Base-by-base conservation (phyloP, 768 basidiomycete genomes). In the Dioszegia hungarica region DNA sequence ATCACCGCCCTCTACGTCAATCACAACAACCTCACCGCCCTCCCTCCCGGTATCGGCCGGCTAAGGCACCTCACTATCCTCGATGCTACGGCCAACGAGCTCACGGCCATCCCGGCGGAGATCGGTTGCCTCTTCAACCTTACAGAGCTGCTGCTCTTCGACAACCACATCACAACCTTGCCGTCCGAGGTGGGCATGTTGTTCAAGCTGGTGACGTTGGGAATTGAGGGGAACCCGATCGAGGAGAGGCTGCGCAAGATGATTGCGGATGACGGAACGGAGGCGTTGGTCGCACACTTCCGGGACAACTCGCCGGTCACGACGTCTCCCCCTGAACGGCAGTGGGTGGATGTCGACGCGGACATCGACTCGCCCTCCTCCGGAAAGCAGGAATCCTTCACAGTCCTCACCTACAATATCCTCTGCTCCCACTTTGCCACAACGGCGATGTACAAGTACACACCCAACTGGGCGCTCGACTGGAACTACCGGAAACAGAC, bases 141-240 rank as follows among this genome's bases (percentile, higher is more conserved):
- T 53, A 90, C 89, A 77, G 94, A 99, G 74, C 80, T 99, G 33
- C 89, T 90, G 70, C 79, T 98, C 20, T 99, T 98, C 76, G 95
- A 99, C 80, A 99, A 99, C 77, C 84, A 87, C 66, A 77, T 99
- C n/a, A 79, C 83, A 36, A 86, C 85, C 2, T 81, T 99, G 19
- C 95, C 95, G 1, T 79, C 82, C 0, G 89, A 99, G 72, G 80
- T 95, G 33, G 95, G 95, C 27, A 90, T 83, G 54, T 77, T 99
- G 33, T 89, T 94, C 70, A 90, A 92, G 73, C 81, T 99, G 47
- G 90, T 89, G 73, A 90, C 90, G 11, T 79, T 99, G 25, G 95
- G 95, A 19, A 82, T 99, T 33, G 95, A 98, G 75, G 95, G 95
- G n/a, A 99, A 99, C 66, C 93, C 93, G 2, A 77, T 99, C 38